Evolutionary conservation across 768 basidiomycete genomes (phyloP), one percentile per base, ranked within the genome.

Genomic region (Ramaria sp.): DNA sequence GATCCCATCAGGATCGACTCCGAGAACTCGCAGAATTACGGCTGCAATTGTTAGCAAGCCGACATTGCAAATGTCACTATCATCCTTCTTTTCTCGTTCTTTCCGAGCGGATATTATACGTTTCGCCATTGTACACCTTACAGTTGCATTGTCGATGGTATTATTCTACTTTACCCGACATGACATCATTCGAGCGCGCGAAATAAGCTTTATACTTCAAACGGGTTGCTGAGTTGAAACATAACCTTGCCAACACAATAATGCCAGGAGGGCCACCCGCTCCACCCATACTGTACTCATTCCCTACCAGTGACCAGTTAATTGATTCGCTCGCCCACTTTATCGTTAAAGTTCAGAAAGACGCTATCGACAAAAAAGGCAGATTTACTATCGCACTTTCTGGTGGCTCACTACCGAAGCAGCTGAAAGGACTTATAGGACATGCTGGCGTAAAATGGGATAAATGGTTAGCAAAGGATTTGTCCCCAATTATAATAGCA

Each of bases 1-100:
- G 95, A 99, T 69, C 95, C 95, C 15, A 98, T 99, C 69, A 85
- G 91, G 68, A 88, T 98, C 67, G 92, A 97, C 70, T 81, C 87
- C 55, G 92, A 96, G 72, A 86, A 78, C 66, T 83, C 85, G 53
- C 92, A 94, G 75, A 87, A 75, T 68, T 91, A 90, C 65, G 88
- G 85, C 55, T 97, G 94, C 78, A 92, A 81, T 65, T 97, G 94
- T 72, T 94, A 30, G 48, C 20, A 20, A n/a, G 39, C 13, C 3
- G 39, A 12, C 9, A 34, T 10, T n/a, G 39, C n/a, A 41, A n/a
- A 41, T 18, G 39, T n/a, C 13, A 22, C 39, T 41, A 2, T 1
- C 39, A 7, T n/a, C 32, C 32, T 13, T 8, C 32, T 13, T 34
- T 34, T 34, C 8, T 41, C 18, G 39, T 41, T 41, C 15, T 30